Evolutionary conservation across 345 rosid genomes (phyloP), one percentile per base, ranked within the genome.

Genomic region (Syzygium grande): DNA sequence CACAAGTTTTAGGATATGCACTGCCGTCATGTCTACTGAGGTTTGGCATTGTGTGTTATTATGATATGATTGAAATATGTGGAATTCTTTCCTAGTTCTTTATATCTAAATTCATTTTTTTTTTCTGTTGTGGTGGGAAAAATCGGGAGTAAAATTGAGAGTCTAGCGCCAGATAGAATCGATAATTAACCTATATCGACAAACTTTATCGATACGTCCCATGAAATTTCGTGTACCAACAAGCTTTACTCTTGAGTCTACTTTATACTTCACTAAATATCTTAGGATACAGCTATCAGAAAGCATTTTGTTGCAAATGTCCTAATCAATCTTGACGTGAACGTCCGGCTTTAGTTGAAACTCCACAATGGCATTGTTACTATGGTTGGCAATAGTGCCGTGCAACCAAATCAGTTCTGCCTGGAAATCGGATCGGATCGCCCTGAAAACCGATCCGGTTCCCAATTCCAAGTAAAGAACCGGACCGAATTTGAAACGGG

Each of bases 161-260:
- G 61, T 23, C 4, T 23, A 27, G 5, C 61, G 23, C 61, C 11
- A 22, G 9, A 9, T 56, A 0, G 23, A 56, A 38, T 38, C 41
- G 41, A 38, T 38, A 38, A 38, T 38, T 3, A 38, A 38, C 41
- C 4, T n/a, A 4, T 38, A 38, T 38, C 41, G 41, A 38, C 41
- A 38, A 38, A 23, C 23, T 0, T 0, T 23, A 23, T 23, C 0
- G 3, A 58, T 2, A 23, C 14, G 5, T 0, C 14, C 7, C 46
- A 43, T 43, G 46, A 43, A 43, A 43, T 43, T 43, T 43, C 46
- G 5, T 43, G 7, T 43, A 43, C 46, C 1, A 43, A 43, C 7
- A 43, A 43, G 46, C 7, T 43, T 11, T 27, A 56, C 10, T 56
- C n/a, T 56, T 27, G 3, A 56, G 61, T 56, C 11, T 23, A 23